phyloP scores from a whole-genome alignment of 2,329 filamentous ascomycete species.

The Xylaria sp. region DNA sequence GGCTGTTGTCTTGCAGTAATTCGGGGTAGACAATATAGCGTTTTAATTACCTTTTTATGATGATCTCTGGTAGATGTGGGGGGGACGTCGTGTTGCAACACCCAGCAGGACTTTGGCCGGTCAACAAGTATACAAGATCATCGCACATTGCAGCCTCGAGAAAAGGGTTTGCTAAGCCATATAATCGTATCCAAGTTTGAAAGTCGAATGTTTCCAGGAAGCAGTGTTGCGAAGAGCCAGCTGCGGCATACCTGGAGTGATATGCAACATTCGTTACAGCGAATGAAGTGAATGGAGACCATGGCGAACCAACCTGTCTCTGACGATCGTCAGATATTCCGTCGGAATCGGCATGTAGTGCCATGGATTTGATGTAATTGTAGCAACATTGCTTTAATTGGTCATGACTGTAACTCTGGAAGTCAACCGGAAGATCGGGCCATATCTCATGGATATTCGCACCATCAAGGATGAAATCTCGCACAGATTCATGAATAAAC shows the following conservation, averaged over 20 bases:
- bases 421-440: slow-evolving; percentile 43
- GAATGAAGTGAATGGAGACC: slow-evolving; percentile 26
- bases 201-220: slow-evolving; percentile 9
- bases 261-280: slow-evolving; percentile 8
- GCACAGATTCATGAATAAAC: slow-evolving; percentile 60
- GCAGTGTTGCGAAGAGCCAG: background rate
- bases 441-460: slow-evolving; percentile 40
- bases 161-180: background rate
- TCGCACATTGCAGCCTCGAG: background rate
- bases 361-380: background rate
- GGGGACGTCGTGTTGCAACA: background rate
- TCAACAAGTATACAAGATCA: background rate
- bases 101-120: background rate
- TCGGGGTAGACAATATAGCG: background rate
- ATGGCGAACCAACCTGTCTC: too few relatives aligned
- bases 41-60: background rate
- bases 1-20: background rate
- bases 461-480: slow-evolving; percentile 52
- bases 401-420: slow-evolving; percentile 52
- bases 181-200: background rate
- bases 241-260: slow-evolving; percentile 19
- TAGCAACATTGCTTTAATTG: slow-evolving; percentile 10
- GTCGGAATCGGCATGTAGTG: background rate
- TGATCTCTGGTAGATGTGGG: background rate
- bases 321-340: too few relatives aligned